Base-by-base conservation (phyloP, 73 alveolate species). In the Stentor roeselii region DNA sequence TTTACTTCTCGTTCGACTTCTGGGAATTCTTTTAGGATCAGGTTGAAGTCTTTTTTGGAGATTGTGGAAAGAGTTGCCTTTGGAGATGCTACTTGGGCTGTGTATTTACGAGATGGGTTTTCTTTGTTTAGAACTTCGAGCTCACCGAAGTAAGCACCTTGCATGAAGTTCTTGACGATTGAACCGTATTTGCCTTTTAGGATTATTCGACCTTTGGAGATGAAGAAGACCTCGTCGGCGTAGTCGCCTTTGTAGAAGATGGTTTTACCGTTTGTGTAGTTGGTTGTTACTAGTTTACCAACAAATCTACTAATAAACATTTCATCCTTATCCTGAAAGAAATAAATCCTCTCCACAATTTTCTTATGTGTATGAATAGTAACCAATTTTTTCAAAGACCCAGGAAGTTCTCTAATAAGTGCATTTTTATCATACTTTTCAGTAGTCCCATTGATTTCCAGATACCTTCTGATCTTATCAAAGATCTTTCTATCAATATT, bases 91-190 rank as follows among this genome's bases (percentile, higher is more conserved):
- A 67, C 84, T 76, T 76, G 74, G 36, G 39, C 84, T 2, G 84
- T 21, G 3, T 32, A 76, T 34, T 37, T n/a, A n/a, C 84, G 32
- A 76, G 60, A 14, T 1, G 38, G 32, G 75, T 76, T 41, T 67
- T 67, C 82, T n/a, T n/a, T n/a, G 21, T 50, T 50, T 67, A 76
- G 6, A n/a, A 39, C 31, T 3, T 82, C 88, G 35, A 59, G 15
- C 61, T 82, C 88, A 6, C 88, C 88, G 38, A 82, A 82, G 3
- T 82, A 82, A 1, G 84, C 30, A 60, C 88, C 88, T 82, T 82
- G 59, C 84, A 82, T 50, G 3, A 60, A 60, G 34, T 38, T 11
- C 39, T 82, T 59, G 21, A 82, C 27, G 35, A 39, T 39, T 21
- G 34, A 59, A 6, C 75, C 75, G 39, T 82, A n/a, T 60, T 60